Conservation (phyloP, 2,329 filamentous ascomycete genomes). For the Phyllosticta citriasiana region DNA sequence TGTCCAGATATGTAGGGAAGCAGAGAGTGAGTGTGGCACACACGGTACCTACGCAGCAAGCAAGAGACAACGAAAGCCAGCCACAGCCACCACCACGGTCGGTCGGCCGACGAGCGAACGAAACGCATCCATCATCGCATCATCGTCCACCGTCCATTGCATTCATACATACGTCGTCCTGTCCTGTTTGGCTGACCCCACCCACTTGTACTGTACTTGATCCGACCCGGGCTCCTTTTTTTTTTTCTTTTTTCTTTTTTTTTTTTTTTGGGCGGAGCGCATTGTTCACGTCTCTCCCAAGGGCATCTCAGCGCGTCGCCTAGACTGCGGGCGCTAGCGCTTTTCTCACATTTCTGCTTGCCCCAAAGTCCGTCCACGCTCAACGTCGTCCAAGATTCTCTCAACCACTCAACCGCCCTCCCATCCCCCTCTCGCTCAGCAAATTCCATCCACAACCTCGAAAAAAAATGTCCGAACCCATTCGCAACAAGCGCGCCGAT, state of each 20-base stretch:
- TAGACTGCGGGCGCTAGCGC: background rate
- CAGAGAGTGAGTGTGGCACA: no score
- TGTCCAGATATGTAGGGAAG: background rate
- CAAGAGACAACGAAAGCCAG: no score
- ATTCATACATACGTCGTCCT: no score
- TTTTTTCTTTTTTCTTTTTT: no score
- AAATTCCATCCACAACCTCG: conserved; percentile 12
- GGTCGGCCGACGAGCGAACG: no score
- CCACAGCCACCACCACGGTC: no score
- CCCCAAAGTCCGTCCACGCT: conserved; percentile 18
- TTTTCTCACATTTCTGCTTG: conserved; percentile 19
- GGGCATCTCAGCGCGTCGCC: background rate
- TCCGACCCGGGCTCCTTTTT: background rate
- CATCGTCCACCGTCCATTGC: no score
- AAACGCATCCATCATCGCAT: no score
- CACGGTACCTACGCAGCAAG: background rate
- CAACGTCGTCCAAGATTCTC: conserved; percentile 11
- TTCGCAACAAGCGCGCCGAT: conserved; percentile 56
- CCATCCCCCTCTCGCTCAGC: conserved; percentile 16
- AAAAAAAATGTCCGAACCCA: conserved; percentile 54
- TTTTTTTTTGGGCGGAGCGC: background rate
- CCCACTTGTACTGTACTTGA: background rate
- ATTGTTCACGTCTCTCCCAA: conserved; percentile 4
- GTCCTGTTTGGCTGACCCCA: conserved; percentile 3
- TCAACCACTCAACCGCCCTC: conserved; percentile 14